phyloP scores from a whole-genome alignment of 768 basidiomycete species.

The Leucocoprinus leucothites region DNA sequence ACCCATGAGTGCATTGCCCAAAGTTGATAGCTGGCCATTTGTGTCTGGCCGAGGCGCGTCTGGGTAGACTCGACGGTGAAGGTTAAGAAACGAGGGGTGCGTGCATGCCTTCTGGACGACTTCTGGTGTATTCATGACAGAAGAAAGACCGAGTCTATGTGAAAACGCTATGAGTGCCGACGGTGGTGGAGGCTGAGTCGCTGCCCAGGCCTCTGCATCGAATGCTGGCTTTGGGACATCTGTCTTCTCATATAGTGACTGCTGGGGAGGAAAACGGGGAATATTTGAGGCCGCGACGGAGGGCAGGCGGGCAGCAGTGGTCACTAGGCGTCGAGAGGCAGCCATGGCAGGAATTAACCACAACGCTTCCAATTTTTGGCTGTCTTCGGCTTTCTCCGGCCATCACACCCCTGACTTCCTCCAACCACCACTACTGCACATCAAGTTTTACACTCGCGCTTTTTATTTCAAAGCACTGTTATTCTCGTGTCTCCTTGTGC shows the following conservation, averaged over 20 bases:
- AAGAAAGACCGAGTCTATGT: slow-evolving; percentile 69
- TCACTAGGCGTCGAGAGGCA: slow-evolving; percentile 51
- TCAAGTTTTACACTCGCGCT: no score
- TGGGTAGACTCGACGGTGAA: slow-evolving; percentile 57
- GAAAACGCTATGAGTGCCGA: slow-evolving; percentile 74
- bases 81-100: slow-evolving; percentile 62
- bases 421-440: background rate
- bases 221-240: slow-evolving; percentile 42
- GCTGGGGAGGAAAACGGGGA: slow-evolving; percentile 59
- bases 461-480: no score
- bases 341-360: background rate
- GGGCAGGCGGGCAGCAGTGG: slow-evolving; percentile 43
- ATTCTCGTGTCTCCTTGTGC: no score
- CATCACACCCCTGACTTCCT: background rate
- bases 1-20: slow-evolving; percentile 89
- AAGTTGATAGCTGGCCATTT: slow-evolving; percentile 70
- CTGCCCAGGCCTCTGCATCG: slow-evolving; percentile 66
- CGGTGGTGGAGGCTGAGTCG: slow-evolving; percentile 66
- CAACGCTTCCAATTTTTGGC: no score
- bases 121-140: slow-evolving; percentile 50
- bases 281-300: slow-evolving; percentile 57
- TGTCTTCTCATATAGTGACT: slow-evolving; percentile 32
- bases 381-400: no score
- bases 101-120: slow-evolving; percentile 74
- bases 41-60: slow-evolving; percentile 50